Percentiles rank a stretch among this genome's conserved stretches.
phyloP scores from a whole-genome alignment of 116 monocot species.

The Dioscorea cayenensis region DNA sequence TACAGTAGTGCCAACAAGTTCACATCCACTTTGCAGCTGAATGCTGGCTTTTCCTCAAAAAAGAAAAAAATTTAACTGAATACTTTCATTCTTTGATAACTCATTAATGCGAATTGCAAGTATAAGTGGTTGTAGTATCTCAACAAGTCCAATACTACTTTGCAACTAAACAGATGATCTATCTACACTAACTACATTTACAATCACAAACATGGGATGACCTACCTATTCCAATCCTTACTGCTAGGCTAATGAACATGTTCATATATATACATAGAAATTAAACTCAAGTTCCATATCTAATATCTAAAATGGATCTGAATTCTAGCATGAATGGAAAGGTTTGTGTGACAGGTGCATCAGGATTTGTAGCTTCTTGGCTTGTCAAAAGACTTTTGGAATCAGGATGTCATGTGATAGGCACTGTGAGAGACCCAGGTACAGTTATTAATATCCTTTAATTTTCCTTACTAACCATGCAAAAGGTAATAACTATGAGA shows the following conservation, averaged over 20 bases:
- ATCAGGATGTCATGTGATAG: slow-evolving; percentile 60
- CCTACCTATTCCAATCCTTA: background rate
- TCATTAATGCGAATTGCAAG: no score
- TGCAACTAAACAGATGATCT: background rate
- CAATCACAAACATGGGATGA: background rate
- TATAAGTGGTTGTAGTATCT: background rate
- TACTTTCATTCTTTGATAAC: no score
- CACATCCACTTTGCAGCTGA: background rate
- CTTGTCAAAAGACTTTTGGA: slow-evolving; percentile 63
- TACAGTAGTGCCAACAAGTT: background rate
- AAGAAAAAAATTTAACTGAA: no score
- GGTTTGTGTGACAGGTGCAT: slow-evolving; percentile 87
- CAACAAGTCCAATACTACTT: background rate
- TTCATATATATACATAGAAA: background rate
- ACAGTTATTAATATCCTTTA: background rate
- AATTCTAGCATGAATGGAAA: slow-evolving; percentile 28
- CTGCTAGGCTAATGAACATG: background rate
- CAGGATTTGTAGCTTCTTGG: slow-evolving; percentile 83
- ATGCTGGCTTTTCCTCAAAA: background rate
- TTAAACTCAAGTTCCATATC: background rate
- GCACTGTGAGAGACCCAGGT: slow-evolving; percentile 70
- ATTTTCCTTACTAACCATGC: background rate
- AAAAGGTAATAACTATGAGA: background rate
- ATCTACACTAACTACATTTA: background rate
- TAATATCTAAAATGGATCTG: slow-evolving; percentile 4